Evolutionary conservation across 2,329 filamentous ascomycete genomes (phyloP), one percentile per base, ranked within the genome.

Genomic region (Neocucurbitaria cava): DNA sequence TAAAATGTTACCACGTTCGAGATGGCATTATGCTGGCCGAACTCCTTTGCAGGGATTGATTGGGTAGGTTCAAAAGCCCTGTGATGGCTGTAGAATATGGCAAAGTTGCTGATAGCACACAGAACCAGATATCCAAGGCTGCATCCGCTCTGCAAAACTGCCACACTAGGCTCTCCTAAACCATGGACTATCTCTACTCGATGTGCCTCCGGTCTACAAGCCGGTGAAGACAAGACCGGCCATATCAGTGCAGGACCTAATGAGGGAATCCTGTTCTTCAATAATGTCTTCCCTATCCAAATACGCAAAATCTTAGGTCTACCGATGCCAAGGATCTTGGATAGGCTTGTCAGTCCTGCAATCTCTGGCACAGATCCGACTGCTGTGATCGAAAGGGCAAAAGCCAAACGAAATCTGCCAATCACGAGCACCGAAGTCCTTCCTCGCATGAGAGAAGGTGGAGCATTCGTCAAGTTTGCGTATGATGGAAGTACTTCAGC

Each of bases 401-500:
- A 91, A 21, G 57, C 54, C 11, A 89, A 89, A 1, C 73, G 80
- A 4, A 82, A 82, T 9, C 67, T 88, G 1, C 80, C 85, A 1
- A 79, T 96, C 43, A 87, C 88, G 53, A 86, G 96, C 42, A 90
- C 87, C 3, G 89, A 96, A 68, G 88, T 97, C 15, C 76, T 97
- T 17, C 92, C 93, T 0, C 85, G 92, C 3, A 81, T 96, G 24
- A 93, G 96, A 67, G 95, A 99, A 70, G 95, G 95, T 15, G 95
- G 95, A 11, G 92, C 91, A 0, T 98, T 96, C 72, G 88, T 98
- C 73, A 97, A 96, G 74, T 92, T 96, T 71, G 83, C 83, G 15
- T 85, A 85, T 62, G 79, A 81, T 72, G 77, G 42, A 66, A 81
- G 43, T 70, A 63, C 73, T 53, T 65, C 80, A 51, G 72, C 82